phyloP scores from a whole-genome alignment of 2,329 filamentous ascomycete genomes.

The Penicillium sp. region DNA sequence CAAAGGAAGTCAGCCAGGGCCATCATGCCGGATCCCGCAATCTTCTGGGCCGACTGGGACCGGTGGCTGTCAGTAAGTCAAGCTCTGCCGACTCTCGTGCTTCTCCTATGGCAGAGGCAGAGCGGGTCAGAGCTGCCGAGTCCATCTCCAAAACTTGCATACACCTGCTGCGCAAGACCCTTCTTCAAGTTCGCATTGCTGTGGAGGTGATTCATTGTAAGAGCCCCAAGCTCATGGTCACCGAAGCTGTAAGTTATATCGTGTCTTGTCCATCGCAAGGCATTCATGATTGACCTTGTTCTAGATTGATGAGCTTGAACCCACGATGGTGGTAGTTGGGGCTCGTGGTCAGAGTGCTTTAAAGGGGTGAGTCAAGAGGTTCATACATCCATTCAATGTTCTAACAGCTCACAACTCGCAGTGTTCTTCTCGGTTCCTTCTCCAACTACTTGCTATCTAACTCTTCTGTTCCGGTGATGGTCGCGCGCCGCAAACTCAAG shows the following conservation, averaged over 20 bases:
- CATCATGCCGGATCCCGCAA: conserved; percentile 31
- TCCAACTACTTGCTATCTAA: conserved; percentile 97
- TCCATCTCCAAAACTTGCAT: conserved; percentile 81
- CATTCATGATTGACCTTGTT: conserved; percentile 5
- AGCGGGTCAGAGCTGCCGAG: conserved; percentile 76
- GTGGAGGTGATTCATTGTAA: conserved; percentile 98
- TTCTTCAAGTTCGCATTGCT: conserved; percentile 86
- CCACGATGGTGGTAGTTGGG: conserved; percentile 89
- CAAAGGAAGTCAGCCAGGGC: conserved; percentile 55
- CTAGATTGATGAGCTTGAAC: conserved; percentile 84
- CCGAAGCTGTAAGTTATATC: conserved; percentile 67
- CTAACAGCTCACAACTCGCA: conserved; percentile 37
- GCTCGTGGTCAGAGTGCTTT: conserved; percentile 87
- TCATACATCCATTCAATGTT: not conserved
- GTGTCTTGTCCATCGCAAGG: not conserved
- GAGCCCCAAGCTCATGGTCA: conserved; percentile 92
- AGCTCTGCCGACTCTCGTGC: conserved; percentile 51
- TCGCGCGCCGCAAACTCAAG: conserved; percentile 82
- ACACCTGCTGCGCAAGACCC: conserved; percentile 83
- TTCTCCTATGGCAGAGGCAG: conserved; percentile 66
- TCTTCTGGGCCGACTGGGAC: conserved; percentile 34
- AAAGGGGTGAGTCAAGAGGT: conserved; percentile 67
- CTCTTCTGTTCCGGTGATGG: conserved; percentile 96
- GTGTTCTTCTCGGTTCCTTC: conserved; percentile 91
- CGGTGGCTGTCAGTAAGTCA: conserved; percentile 39